Percentiles rank a stretch among this genome's conserved stretches.
phyloP scores from a whole-genome alignment of 257 asterid species.

The Fraxinus anomala region DNA sequence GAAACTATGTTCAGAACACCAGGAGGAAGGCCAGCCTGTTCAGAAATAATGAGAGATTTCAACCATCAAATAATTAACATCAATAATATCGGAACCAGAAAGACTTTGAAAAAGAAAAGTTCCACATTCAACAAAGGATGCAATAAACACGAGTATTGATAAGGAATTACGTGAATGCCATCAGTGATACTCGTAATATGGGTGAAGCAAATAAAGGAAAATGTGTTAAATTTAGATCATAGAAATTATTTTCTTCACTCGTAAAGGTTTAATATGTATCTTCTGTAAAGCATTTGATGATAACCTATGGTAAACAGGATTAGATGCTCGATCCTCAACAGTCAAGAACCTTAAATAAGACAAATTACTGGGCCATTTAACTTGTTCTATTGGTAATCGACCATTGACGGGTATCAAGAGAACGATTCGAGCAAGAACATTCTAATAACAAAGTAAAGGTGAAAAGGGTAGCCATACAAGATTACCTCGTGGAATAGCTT shows the following conservation, averaged over 20 bases:
- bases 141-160: background rate
- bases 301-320: background rate
- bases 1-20: slow-evolving; percentile 89
- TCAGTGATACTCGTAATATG: background rate
- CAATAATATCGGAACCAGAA: no score
- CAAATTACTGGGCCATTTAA: background rate
- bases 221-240: background rate
- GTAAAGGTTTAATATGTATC: background rate
- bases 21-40: slow-evolving; percentile 93
- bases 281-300: no score
- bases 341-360: background rate
- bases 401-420: no score
- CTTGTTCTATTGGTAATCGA: no score
- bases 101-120: background rate
- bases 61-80: no score
- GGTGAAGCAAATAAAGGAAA: background rate
- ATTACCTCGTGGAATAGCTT: slow-evolving; percentile 82
- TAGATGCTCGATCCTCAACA: no score
- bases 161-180: background rate
- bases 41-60: no score
- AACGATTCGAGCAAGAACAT: no score
- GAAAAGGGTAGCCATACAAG: no score
- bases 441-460: no score
- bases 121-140: background rate
- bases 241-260: background rate